Percentiles rank a stretch among this genome's conserved stretches.
phyloP scores from a whole-genome alignment of 192 early-diverging fungal species.

The Coemansia sp. region DNA sequence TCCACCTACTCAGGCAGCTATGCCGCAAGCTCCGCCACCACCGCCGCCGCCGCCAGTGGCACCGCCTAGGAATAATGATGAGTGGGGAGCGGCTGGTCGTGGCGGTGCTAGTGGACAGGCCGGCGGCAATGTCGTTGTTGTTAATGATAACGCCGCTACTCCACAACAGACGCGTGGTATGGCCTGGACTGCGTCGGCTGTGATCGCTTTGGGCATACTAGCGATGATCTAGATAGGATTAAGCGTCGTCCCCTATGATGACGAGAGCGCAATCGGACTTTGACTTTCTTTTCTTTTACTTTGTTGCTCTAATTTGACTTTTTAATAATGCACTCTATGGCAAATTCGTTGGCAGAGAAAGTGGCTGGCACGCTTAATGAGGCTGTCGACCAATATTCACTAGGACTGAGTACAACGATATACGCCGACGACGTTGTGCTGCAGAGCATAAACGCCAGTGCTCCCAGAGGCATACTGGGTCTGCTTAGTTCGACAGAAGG shows the following conservation, averaged over 20 bases:
- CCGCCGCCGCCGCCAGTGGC: slow-evolving; percentile 11
- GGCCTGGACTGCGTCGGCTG: neutral
- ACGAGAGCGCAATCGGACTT: neutral
- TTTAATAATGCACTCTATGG: neutral
- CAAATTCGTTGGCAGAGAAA: slow-evolving; percentile 17
- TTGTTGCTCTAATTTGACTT: neutral
- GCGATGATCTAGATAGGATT: slow-evolving; percentile 7
- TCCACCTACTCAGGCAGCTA: slow-evolving; percentile 1
- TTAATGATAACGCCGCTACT: slow-evolving; percentile 28
- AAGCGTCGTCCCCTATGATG: neutral
- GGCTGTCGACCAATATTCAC: slow-evolving; percentile 25
- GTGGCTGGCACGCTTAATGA: slow-evolving; percentile 12
- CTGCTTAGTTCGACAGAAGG: slow-evolving; percentile 16
- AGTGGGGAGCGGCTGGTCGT: neutral
- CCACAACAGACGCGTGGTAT: neutral
- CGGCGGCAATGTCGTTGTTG: slow-evolving; percentile 24
- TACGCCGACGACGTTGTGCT: slow-evolving; percentile 42
- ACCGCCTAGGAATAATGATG: slow-evolving; percentile 1
- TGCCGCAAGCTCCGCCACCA: slow-evolving; percentile 12
- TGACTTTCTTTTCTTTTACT: neutral
- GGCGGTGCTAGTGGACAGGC: slow-evolving; percentile 1
- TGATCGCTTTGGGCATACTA: neutral
- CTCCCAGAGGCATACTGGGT: slow-evolving; percentile 24
- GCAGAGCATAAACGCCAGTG: slow-evolving; percentile 30
- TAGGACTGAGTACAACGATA: slow-evolving; percentile 47